These are phyloP conservation scores for Diutina pseudorugosa DNA, from an alignment of 1,139 yeast species.

Conservation along the genomic window DNA sequence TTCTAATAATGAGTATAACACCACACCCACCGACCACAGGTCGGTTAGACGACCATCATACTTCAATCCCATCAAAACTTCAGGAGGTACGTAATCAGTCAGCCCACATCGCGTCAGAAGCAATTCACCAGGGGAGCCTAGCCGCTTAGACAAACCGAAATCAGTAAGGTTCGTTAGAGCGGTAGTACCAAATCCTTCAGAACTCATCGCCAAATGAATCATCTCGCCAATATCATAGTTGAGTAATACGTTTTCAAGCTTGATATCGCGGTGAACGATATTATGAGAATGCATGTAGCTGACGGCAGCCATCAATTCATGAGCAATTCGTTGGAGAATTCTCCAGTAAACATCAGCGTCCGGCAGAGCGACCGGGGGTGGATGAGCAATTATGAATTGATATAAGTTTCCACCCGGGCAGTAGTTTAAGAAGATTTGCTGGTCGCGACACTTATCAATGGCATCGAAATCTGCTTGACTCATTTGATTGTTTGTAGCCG, in stretches of 20 bases:
- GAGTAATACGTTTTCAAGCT: slow-evolving; percentile 68
- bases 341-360: slow-evolving; percentile 23
- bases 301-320: slow-evolving; percentile 59
- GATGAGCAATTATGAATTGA: slow-evolving; percentile 37
- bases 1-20: slow-evolving; percentile 74
- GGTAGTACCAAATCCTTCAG: slow-evolving; percentile 25
- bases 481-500: background rate
- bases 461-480: slow-evolving; percentile 11
- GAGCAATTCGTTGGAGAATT: slow-evolving; percentile 47
- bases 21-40: slow-evolving; percentile 89
- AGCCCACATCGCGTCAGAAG: slow-evolving; percentile 88
- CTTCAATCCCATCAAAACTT: slow-evolving; percentile 74
- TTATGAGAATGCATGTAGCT: slow-evolving; percentile 55
- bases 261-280: slow-evolving; percentile 80
- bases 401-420: slow-evolving; percentile 80
- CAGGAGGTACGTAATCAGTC: slow-evolving; percentile 93
- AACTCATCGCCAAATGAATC: slow-evolving; percentile 4
- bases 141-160: slow-evolving; percentile 71
- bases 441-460: slow-evolving; percentile 15
- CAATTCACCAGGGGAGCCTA: slow-evolving; percentile 46
- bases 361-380: slow-evolving; percentile 15
- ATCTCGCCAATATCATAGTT: slow-evolving; percentile 13
- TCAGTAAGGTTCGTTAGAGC: slow-evolving; percentile 48
- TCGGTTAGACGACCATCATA: slow-evolving; percentile 88
- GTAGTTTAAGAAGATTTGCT: slow-evolving; percentile 57